Evolutionary conservation across 164 flowering plant species (phyloP).

Genomic region (Magnolia kwangsiensis): DNA sequence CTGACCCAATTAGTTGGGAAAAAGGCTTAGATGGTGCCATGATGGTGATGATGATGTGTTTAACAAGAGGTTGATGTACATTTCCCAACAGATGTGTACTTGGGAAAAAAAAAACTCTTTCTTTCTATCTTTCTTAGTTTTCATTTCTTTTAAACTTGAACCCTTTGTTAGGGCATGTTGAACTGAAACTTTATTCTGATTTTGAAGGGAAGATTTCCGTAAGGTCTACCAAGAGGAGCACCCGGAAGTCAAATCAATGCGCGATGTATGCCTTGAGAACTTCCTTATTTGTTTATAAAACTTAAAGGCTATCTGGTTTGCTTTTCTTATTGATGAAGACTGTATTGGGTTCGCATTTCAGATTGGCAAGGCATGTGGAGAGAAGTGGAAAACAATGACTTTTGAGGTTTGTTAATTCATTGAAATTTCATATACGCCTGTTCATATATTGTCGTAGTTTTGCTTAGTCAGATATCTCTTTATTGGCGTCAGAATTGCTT

Average conservation of each 20-base stretch:
- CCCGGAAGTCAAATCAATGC: slow-evolving; percentile 91
- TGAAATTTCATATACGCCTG: neutral
- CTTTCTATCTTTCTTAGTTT: no score
- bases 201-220: slow-evolving; percentile 85
- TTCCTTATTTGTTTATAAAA: neutral
- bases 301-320: neutral
- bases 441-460: neutral
- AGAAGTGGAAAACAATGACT: slow-evolving; percentile 89
- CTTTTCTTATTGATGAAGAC: neutral
- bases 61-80: neutral
- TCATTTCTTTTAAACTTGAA: neutral
- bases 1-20: no score
- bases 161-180: neutral
- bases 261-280: slow-evolving; percentile 57
- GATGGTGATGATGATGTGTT: neutral
- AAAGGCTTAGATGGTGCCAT: no score
- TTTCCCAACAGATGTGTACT: neutral
- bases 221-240: slow-evolving; percentile 82
- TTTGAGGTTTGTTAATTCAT: slow-evolving; percentile 58
- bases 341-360: slow-evolving; percentile 22
- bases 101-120: neutral
- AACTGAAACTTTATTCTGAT: slow-evolving; percentile 4
- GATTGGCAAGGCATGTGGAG: slow-evolving; percentile 97
- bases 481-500: neutral
- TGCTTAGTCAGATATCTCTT: neutral